Percentiles rank a stretch among this genome's conserved stretches.
Conservation (phyloP, 495 filamentous ascomycete genomes). For the Xeromyces bisporus region DNA sequence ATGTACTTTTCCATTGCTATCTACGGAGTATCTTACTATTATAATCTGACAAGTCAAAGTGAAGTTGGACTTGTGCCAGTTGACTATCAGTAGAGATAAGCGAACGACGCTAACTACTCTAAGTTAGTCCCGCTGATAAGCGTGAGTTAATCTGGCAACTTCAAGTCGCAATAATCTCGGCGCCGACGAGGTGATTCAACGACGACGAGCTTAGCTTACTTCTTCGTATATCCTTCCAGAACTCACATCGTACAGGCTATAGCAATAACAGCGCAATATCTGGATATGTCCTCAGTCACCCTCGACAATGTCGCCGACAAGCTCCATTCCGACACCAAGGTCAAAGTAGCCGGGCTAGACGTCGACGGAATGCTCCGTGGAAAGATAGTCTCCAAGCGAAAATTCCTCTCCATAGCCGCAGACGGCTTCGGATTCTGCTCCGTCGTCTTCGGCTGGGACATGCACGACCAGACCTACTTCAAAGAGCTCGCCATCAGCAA, state of each 20-base stretch:
- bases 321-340: constrained; percentile 46
- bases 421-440: constrained; percentile 94
- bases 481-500: constrained; percentile 69
- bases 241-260: not conserved
- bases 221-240: no score
- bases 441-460: constrained; percentile 95
- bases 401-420: constrained; percentile 72
- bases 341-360: constrained; percentile 86
- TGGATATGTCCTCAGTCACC: not conserved
- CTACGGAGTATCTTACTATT: no score
- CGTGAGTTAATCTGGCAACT: no score
- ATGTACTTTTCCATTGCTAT: no score
- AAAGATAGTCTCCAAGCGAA: constrained; percentile 90
- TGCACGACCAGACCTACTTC: constrained; percentile 85
- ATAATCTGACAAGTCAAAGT: not conserved
- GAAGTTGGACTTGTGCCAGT: no score
- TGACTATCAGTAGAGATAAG: no score
- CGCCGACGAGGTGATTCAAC: no score
- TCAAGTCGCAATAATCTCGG: no score
- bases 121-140: no score
- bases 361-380: constrained; percentile 83
- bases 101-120: no score
- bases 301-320: constrained; percentile 2
- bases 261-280: no score
- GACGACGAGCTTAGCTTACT: no score